Conservation (phyloP, 768 basidiomycete species). For the Trametes cubensis region DNA sequence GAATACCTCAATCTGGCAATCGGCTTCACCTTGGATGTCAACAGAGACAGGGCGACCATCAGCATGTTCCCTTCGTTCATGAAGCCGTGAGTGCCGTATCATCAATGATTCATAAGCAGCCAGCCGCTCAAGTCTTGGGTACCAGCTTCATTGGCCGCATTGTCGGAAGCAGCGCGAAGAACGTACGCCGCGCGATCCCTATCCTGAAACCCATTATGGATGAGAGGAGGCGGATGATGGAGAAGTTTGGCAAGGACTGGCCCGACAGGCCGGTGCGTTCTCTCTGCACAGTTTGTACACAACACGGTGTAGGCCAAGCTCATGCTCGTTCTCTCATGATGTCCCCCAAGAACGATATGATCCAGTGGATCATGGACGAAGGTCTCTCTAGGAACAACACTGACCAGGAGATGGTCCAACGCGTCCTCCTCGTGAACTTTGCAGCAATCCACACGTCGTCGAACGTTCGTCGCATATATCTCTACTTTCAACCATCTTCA, state of each 20-base stretch:
- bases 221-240: constrained; percentile 31
- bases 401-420: constrained; percentile 24
- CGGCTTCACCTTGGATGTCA: constrained; percentile 38
- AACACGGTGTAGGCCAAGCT: constrained; percentile 19
- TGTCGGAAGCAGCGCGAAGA: neutral
- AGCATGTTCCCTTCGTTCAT: constrained; percentile 38
- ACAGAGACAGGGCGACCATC: constrained; percentile 30
- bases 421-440: constrained; percentile 34
- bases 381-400: constrained; percentile 22
- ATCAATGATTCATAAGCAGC: no score
- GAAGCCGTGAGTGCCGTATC: constrained; percentile 28
- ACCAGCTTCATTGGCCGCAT: neutral
- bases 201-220: constrained; percentile 36
- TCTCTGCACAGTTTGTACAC: neutral
- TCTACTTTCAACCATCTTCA: no score
- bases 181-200: constrained; percentile 15
- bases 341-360: constrained; percentile 27
- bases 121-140: no score
- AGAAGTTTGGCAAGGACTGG: constrained; percentile 24
- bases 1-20: constrained; percentile 1
- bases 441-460: constrained; percentile 25
- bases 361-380: constrained; percentile 37
- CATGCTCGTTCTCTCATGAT: no score
- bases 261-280: constrained; percentile 36
- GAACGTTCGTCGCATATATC: constrained; percentile 8